Base-by-base conservation (phyloP, 495 filamentous ascomycete species). In the Chaetomium tenue region DNA sequence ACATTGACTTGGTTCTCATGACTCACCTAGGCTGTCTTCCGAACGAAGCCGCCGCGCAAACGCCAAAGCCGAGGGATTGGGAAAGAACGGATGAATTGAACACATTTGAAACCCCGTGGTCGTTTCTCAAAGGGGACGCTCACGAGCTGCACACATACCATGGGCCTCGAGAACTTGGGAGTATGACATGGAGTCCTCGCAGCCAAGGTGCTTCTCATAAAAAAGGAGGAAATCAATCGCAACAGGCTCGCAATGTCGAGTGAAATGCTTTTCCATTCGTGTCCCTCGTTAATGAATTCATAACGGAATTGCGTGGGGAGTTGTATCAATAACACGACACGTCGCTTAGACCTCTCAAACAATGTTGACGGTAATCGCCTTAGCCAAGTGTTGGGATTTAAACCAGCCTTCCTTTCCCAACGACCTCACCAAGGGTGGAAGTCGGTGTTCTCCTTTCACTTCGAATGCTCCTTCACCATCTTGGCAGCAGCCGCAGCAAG, bases 401-500 rank as follows among this genome's bases (percentile, higher is more conserved):
- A 44, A 5, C 40, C 40, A 16, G 13, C 11, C 15, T 15, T 44
- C 40, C 13, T 37, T 37, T 44, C 40, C 40, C 11, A 18, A 44
- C 13, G 13, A 18, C 40, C 2, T 3, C 13, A 44, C 13, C 40
- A 30, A 30, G 28, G 28, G 28, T 6, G 1, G 13, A 44, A 20
- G n/a, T 6, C 23, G 2, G 23, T 46, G 33, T 1, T 37, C 33
- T 37, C 3, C 33, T 37, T 42, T 12, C 39, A 63, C 42, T 63
- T 60, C 13, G 39, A 18, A 22, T 66, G 55, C 63, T 69, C 61
- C 54, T 65, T 64, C n/a, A 63, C 40, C 70, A 83, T 84, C 72
- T 84, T 82, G 47, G 66, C 65, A 3, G 79, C 84, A 2, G 76
- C 79, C 58, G 80, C 80, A n/a, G 81, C 83, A n/a, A 89, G 77